These are phyloP conservation scores for Eucalyptus brandiana DNA, from an alignment of 345 rosid genomes.

Conservation along the genomic window DNA sequence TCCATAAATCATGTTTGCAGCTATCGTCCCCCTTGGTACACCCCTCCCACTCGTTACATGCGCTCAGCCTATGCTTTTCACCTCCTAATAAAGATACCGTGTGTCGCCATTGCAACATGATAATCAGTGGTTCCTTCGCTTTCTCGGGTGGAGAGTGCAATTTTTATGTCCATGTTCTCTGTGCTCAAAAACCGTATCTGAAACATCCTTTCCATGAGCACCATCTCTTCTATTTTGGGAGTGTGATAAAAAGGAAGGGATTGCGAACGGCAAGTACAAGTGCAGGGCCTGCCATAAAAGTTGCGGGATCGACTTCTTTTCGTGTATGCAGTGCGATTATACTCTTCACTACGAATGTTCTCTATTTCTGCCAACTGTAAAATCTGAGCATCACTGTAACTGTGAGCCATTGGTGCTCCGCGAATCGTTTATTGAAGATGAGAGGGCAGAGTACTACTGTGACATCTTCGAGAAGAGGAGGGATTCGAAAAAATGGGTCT, in stretches of 20 bases:
- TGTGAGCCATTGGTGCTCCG: neutral
- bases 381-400: accelerated
- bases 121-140: neutral
- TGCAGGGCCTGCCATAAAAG: neutral
- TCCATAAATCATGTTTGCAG: neutral
- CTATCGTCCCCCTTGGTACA: neutral
- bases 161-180: neutral
- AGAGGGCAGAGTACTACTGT: neutral
- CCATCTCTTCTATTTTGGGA: neutral
- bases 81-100: too few relatives aligned
- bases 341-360: neutral
- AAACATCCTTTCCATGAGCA: neutral
- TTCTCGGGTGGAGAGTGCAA: neutral
- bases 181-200: neutral
- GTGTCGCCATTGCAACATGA: neutral
- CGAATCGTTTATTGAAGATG: neutral
- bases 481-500: neutral
- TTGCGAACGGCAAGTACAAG: neutral
- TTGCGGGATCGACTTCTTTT: accelerated
- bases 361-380: accelerated
- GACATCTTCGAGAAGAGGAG: neutral
- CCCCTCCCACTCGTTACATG: neutral
- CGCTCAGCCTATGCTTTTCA: neutral
- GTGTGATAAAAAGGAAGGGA: accelerated
- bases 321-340: accelerated